Evolutionary conservation across 495 filamentous ascomycete genomes (phyloP).

Genomic region (Xylaria scruposa): DNA sequence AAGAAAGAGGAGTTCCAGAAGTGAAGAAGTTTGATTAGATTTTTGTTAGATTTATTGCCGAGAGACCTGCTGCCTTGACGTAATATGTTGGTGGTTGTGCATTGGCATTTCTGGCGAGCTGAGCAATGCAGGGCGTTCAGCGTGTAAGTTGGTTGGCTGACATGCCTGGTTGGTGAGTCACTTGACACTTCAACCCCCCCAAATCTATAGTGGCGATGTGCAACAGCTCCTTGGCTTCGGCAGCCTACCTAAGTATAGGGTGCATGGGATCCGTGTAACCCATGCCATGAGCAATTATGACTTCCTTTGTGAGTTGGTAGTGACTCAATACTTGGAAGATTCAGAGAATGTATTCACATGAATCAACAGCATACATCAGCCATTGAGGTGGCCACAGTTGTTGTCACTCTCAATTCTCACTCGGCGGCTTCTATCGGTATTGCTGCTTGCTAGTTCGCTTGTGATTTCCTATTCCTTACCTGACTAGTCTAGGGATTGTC

Average conservation of each 20-base stretch:
- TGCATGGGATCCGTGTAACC: not conserved
- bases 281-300: not conserved
- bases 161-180: conserved; percentile 9
- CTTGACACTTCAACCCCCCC: not conserved
- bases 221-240: not conserved
- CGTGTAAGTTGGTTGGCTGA: conserved; percentile 28
- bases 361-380: not conserved
- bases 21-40: not conserved
- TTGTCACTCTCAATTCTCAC: not conserved
- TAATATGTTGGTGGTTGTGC: not conserved
- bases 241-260: not conserved
- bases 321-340: conserved; percentile 2
- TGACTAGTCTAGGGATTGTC: not conserved
- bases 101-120: not conserved
- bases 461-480: not conserved
- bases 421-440: not conserved
- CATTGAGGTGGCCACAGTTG: not conserved
- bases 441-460: not conserved
- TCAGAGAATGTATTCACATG: not conserved
- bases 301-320: not conserved
- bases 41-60: not conserved
- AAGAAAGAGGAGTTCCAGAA: not conserved
- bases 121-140: not conserved
- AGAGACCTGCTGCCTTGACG: not conserved
- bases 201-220: not conserved